These are phyloP conservation scores for Saksenaea vasiformis DNA, from an alignment of 371 early-diverging fungal species.

Conservation along the genomic window DNA sequence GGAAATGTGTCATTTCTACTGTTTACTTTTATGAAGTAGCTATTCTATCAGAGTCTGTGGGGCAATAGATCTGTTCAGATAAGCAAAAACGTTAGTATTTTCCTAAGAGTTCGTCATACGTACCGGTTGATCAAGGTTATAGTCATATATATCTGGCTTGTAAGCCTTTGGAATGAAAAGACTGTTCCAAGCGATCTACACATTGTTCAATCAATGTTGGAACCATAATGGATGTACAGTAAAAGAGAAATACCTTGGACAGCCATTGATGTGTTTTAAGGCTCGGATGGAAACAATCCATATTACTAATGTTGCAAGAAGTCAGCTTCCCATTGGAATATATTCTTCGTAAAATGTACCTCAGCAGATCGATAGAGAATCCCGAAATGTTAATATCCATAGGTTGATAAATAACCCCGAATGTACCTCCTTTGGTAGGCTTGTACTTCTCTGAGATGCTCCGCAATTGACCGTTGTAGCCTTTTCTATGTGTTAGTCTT, in stretches of 20 bases:
- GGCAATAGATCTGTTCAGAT: conserved; percentile 17
- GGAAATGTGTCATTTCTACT: no score
- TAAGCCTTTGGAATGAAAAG: conserved; percentile 10
- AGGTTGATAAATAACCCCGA: conserved; percentile 11
- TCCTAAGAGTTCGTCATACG: background rate
- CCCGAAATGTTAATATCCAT: conserved; percentile 9
- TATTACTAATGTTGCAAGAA: no score
- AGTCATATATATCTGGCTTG: conserved; percentile 1
- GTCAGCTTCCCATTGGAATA: no score
- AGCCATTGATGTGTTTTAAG: conserved; percentile 12
- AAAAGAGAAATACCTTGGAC: conserved; percentile 9
- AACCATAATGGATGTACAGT: background rate
- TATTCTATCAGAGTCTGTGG: conserved; percentile 15
- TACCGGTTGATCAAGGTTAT: conserved; percentile 10
- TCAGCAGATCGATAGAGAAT: conserved; percentile 9
- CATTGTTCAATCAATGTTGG: background rate
- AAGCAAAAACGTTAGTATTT: background rate
- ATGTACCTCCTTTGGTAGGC: background rate
- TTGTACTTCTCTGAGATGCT: conserved; percentile 14
- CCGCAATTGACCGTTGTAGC: conserved; percentile 11
- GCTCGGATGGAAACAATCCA: conserved; percentile 22
- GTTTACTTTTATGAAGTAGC: background rate
- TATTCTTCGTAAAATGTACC: no score
- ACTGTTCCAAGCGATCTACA: conserved; percentile 14
- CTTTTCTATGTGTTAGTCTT: background rate